Percentiles rank a stretch among this genome's conserved stretches.
Conservation (phyloP, 805 yeast genomes). For the Wickerhamiella alocasiicola region DNA sequence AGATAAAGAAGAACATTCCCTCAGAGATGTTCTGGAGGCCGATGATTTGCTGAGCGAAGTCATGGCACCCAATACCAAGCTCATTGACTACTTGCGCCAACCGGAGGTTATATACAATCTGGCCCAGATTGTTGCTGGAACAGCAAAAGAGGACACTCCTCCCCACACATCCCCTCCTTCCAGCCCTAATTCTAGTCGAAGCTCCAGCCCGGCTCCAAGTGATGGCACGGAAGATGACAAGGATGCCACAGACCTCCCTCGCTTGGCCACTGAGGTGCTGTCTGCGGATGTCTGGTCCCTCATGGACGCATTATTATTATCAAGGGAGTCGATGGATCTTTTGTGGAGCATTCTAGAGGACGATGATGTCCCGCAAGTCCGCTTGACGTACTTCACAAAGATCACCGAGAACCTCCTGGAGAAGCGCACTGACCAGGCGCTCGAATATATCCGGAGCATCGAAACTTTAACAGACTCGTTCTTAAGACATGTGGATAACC, state of each 20-base stretch:
- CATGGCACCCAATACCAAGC: slow-evolving; percentile 55
- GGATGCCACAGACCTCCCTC: slow-evolving; percentile 29
- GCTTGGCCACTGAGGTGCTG: slow-evolving; percentile 75
- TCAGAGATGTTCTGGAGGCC: slow-evolving; percentile 52
- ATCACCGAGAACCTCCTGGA: slow-evolving; percentile 82
- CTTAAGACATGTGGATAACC: slow-evolving; percentile 77
- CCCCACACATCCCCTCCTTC: slow-evolving; percentile 2
- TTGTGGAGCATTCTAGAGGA: slow-evolving; percentile 73
- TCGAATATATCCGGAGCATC: slow-evolving; percentile 55
- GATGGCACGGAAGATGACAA: slow-evolving; percentile 16
- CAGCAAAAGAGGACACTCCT: slow-evolving; percentile 14
- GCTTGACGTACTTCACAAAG: slow-evolving; percentile 83
- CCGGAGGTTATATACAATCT: slow-evolving; percentile 60
- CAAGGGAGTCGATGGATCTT: slow-evolving; percentile 46
- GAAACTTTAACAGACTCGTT: slow-evolving; percentile 65
- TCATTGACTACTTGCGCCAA: slow-evolving; percentile 67
- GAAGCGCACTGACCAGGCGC: slow-evolving; percentile 73
- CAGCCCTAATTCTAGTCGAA: slow-evolving; percentile 10
- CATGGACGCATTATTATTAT: slow-evolving; percentile 79
- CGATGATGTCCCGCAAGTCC: slow-evolving; percentile 35
- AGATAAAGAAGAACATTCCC: slow-evolving; percentile 34
- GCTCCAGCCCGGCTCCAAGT: slow-evolving; percentile 17
- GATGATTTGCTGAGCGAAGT: slow-evolving; percentile 64
- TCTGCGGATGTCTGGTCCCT: slow-evolving; percentile 91
- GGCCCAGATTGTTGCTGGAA: slow-evolving; percentile 42